Base-by-base conservation (phyloP, 2,329 filamentous ascomycete species). In the Whalleya microplaca region DNA sequence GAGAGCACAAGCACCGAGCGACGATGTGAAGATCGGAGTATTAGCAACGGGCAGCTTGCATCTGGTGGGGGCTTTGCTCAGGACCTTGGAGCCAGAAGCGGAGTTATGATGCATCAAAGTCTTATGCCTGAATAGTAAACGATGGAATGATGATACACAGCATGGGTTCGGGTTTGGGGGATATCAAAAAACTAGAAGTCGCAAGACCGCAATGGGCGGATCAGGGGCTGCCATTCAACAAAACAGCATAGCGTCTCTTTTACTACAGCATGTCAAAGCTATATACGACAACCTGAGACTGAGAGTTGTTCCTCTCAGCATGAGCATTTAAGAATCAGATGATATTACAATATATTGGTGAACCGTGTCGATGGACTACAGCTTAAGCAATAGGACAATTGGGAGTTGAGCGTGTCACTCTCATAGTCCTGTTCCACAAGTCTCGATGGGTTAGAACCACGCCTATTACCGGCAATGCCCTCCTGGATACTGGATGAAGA, bases 31-130 rank as follows among this genome's bases (percentile, higher is more conserved):
- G 16, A 84, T 86, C 70, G 84, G 88, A 0, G 65, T 71, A 7
- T 75, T 96, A 52, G 87, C 91, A 9, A 96, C 92, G 14, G 92
- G 92, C 2, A 96, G 91, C 71, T 75, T 96, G 68, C 89, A 96
- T 78, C 80, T 96, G 41, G 91, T 93, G 1, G 92, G 92, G 7
- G 90, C 89, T 10, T 78, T 92, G 45, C 76, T 96, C 50, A 87
- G 90, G 71, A 86, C 90, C 1, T 73, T 96, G 56, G 91, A 80
- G 66, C 77, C 78, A 8, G 73, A 75, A 12, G 66, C 65, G 54
- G 65, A 73, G 62, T 66, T 72, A 41, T 78, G 67, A 64, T 40
- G 46, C 10, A 4, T 41, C 44, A n/a, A 41, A 10, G 7, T 37
- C 9, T 37, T 12, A 37, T 12, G 32, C 14, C 14, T 37, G 32